phyloP scores from a whole-genome alignment of 2,329 filamentous ascomycete species.

The Pseudocercospora macadamiae region DNA sequence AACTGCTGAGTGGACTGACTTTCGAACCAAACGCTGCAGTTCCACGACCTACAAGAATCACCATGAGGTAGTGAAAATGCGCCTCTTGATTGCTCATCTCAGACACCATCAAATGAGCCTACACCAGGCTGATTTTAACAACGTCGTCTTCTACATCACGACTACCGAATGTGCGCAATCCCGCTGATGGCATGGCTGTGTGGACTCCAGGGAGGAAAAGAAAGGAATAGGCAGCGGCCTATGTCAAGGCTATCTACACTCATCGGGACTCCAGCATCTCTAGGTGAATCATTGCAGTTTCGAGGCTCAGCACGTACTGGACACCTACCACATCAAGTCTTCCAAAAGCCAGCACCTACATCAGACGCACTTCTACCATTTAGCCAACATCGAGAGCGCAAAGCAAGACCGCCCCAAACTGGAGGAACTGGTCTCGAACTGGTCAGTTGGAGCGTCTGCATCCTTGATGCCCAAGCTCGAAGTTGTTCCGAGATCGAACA shows the following conservation, averaged over 20 bases:
- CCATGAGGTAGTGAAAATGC: background rate
- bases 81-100: background rate
- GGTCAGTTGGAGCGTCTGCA: background rate
- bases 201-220: background rate
- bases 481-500: slow-evolving; percentile 4
- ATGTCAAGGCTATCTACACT: slow-evolving; percentile 1
- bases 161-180: background rate
- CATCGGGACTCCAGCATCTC: background rate
- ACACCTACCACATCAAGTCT: slow-evolving; percentile 1
- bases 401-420: background rate
- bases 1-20: background rate
- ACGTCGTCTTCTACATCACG: background rate
- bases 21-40: background rate
- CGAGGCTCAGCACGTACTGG: background rate
- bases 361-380: background rate
- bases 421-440: background rate
- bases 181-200: slow-evolving; percentile 2
- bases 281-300: background rate
- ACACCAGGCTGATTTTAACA: background rate
- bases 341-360: background rate
- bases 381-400: background rate
- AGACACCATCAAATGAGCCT: background rate
- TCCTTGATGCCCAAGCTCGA: background rate
- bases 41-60: background rate
- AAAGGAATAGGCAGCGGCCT: background rate